Evolutionary conservation across 208 protist species (phyloP).

Genomic region (Vickermania ingenoplastis): DNA sequence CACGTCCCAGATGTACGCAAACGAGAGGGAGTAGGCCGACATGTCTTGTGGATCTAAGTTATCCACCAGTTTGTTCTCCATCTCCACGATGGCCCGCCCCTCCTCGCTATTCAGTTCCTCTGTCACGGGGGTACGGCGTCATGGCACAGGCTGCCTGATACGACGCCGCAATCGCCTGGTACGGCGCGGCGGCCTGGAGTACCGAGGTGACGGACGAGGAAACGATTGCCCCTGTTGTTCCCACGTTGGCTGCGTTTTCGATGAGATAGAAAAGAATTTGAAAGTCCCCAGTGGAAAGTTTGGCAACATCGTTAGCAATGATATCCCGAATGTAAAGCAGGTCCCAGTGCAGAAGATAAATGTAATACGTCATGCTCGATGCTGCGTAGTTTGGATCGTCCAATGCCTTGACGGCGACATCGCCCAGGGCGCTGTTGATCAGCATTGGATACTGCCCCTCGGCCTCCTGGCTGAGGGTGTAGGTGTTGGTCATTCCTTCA

Average conservation of each 20-base stretch:
- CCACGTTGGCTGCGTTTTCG: not conserved
- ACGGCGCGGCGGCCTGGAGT: not conserved
- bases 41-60: not conserved
- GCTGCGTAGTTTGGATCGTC: not conserved
- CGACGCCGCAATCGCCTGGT: not conserved
- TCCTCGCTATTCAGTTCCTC: not conserved
- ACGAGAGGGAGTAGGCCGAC: not conserved
- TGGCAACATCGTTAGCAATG: not conserved
- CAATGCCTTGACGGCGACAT: not conserved
- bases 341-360: not conserved
- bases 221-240: not conserved
- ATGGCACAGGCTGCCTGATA: not conserved
- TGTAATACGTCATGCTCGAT: not conserved
- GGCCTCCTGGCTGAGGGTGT: not conserved
- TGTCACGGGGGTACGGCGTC: not conserved
- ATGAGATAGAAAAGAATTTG: not conserved
- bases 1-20: not conserved
- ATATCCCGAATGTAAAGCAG: not conserved
- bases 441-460: not conserved
- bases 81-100: not conserved
- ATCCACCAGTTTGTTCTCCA: not conserved
- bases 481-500: not conserved
- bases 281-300: not conserved
- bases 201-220: not conserved
- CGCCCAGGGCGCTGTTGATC: not conserved